Base-by-base conservation (phyloP, 1,139 yeast species). In the Scheffersomyces parashehatae region DNA sequence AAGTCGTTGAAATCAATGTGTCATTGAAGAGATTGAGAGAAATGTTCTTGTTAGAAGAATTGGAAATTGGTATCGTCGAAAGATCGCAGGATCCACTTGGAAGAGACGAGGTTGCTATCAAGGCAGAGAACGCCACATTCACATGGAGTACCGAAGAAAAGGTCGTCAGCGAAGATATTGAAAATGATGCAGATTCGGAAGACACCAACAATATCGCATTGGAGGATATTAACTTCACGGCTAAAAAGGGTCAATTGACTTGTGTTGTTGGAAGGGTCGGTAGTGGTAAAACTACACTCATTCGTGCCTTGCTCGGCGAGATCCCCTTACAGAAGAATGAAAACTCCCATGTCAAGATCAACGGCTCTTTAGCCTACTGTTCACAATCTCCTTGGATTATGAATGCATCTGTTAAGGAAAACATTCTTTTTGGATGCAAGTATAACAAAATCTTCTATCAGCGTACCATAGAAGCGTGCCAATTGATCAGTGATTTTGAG, bases 41-140 rank as follows among this genome's bases (percentile, higher is more conserved):
- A 4, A 62, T 67, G 36, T 64, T 70, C 37, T 37, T 57, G 6
- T 54, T 67, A 57, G 72, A 69, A 41, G 77, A 72, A 48, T 52
- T 66, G 33, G 65, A 62, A 28, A 54, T 52, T 26, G 52, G 50
- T 4, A 52, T 46, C 5, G 52, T 57, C 13, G 47, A 53, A 33
- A 53, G 54, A 39, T 41, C 55, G 3, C 28, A 42, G 12, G 37
- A 47, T 10, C 45, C 52, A 2, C 39, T 53, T 34, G 49, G 51
- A 26, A 40, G 16, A 7, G 40, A 38, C 5, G 53, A 47, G 5
- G 33, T 39, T 6, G 41, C 55, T 2, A 45, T 53, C 13, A 34
- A 45, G 6, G 33, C 48, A 4, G 31, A 47, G n/a, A 47, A 52
- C 36, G 48, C 52, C 2, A 50, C 49, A 11, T 53, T 53, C 40